Percentiles rank a stretch among this genome's conserved stretches.
These are phyloP conservation scores for Candida pseudoglaebosa DNA, from an alignment of 805 yeast species.

Conservation along the genomic window DNA sequence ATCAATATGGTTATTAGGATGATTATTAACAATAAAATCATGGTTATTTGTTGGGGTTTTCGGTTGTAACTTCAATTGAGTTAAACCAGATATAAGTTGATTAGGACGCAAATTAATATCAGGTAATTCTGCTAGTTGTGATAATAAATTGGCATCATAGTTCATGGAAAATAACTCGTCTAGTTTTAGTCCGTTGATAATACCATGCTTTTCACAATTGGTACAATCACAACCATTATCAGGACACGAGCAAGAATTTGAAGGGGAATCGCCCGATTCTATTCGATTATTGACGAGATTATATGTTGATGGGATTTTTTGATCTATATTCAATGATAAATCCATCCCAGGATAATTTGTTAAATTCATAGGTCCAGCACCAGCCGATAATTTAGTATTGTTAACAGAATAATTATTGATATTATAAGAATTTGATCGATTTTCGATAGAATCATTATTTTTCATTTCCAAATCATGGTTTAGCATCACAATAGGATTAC, in stretches of 20 bases:
- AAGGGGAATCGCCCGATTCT: constrained; percentile 5
- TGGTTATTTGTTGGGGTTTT: too few relatives aligned
- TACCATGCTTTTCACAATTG: constrained; percentile 44
- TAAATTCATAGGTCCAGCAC: too few relatives aligned
- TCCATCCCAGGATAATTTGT: too few relatives aligned
- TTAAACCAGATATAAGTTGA: not conserved
- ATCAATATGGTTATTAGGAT: not conserved
- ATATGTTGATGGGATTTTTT: not conserved
- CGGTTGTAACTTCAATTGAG: not conserved
- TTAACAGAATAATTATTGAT: too few relatives aligned
- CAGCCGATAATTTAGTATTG: too few relatives aligned
- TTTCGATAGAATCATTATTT: too few relatives aligned
- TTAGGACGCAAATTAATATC: not conserved
- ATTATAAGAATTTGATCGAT: too few relatives aligned
- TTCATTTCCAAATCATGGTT: too few relatives aligned
- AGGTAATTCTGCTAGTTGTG: constrained; percentile 5
- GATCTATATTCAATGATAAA: not conserved
- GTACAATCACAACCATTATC: constrained; percentile 31
- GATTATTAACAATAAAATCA: too few relatives aligned
- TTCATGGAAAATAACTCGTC: constrained; percentile 30
- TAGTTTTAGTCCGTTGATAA: constrained; percentile 37
- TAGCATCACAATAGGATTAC: too few relatives aligned
- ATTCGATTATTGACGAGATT: not conserved
- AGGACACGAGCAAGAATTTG: constrained; percentile 23
- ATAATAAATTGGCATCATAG: constrained; percentile 2